Conservation (phyloP, 2,329 filamentous ascomycete genomes). For the Penicillium sp. region DNA sequence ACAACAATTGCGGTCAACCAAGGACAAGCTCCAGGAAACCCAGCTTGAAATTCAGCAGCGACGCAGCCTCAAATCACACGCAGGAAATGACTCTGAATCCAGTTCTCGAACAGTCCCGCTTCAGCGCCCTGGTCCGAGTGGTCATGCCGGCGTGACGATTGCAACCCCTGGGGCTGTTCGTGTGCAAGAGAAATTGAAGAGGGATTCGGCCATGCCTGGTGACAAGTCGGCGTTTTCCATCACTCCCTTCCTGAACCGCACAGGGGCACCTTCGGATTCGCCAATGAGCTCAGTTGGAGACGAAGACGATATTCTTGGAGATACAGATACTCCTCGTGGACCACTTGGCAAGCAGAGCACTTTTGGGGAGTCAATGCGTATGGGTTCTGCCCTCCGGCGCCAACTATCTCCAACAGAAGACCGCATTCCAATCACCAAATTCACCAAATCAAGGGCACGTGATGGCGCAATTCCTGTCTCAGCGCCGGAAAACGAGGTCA, state of each 20-base stretch:
- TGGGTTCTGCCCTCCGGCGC: constrained; percentile 6
- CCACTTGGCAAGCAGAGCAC: neutral
- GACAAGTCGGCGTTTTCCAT: constrained; percentile 94
- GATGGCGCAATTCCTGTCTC: neutral
- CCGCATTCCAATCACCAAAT: constrained; percentile 6
- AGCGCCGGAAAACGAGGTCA: neutral
- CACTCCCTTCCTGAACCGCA: constrained; percentile 85
- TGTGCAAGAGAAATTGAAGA: constrained; percentile 57
- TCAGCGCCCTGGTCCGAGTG: constrained; percentile 19
- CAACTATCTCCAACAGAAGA: constrained; percentile 1
- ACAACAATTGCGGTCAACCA: constrained; percentile 66
- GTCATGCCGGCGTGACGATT: constrained; percentile 49
- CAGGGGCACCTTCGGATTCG: constrained; percentile 54
- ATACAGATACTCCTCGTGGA: neutral
- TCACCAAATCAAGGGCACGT: constrained; percentile 8
- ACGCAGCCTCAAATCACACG: constrained; percentile 36
- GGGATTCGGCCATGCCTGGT: constrained; percentile 63
- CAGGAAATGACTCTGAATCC: constrained; percentile 31
- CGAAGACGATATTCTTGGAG: constrained; percentile 24
- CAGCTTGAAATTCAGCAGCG: constrained; percentile 51
- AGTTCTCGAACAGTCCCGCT: constrained; percentile 45
- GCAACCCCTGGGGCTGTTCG: constrained; percentile 52
- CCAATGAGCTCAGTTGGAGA: constrained; percentile 31
- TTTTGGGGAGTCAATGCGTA: neutral
- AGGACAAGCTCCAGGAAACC: constrained; percentile 70